phyloP scores from a whole-genome alignment of 202 grass and related monocot species.

The Digitaria exilis region DNA sequence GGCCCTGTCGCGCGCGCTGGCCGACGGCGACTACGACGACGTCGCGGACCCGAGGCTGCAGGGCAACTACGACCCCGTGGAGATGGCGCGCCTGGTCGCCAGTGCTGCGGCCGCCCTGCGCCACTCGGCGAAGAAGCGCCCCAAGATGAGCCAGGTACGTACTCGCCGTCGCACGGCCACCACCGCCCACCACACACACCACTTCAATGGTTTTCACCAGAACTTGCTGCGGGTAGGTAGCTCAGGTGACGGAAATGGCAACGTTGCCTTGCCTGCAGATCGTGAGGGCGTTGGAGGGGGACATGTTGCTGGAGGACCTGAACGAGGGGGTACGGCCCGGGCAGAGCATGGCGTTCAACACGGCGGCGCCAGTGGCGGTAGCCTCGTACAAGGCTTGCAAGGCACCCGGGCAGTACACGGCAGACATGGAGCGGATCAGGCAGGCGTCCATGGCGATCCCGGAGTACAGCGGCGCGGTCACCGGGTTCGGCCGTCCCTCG shows the following conservation, averaged over 20 bases:
- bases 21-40: slow-evolving; percentile 74
- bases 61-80: slow-evolving; percentile 64
- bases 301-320: slow-evolving; percentile 80
- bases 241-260: not conserved
- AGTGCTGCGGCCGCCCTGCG: slow-evolving; percentile 71
- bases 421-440: slow-evolving; percentile 38
- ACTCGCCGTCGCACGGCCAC: not conserved
- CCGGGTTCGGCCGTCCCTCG: slow-evolving; percentile 23
- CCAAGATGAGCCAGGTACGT: slow-evolving; percentile 88
- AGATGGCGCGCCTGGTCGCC: slow-evolving; percentile 78
- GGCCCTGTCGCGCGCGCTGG: slow-evolving; percentile 63
- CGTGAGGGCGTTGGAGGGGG: slow-evolving; percentile 79
- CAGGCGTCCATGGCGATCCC: slow-evolving; percentile 40
- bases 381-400: slow-evolving; percentile 8
- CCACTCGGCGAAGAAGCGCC: slow-evolving; percentile 75
- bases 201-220: not conserved
- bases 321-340: slow-evolving; percentile 75
- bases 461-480: slow-evolving; percentile 28
- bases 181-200: not conserved
- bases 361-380: slow-evolving; percentile 12
- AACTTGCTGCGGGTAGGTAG: not conserved
- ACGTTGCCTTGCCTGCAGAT: slow-evolving; percentile 51
- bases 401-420: slow-evolving; percentile 33
- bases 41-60: slow-evolving; percentile 64
- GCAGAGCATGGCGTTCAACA: slow-evolving; percentile 62